Evolutionary conservation across 805 yeast species (phyloP), one percentile per base, ranked within the genome.

Genomic region (Wickerhamiella sergipiensis): DNA sequence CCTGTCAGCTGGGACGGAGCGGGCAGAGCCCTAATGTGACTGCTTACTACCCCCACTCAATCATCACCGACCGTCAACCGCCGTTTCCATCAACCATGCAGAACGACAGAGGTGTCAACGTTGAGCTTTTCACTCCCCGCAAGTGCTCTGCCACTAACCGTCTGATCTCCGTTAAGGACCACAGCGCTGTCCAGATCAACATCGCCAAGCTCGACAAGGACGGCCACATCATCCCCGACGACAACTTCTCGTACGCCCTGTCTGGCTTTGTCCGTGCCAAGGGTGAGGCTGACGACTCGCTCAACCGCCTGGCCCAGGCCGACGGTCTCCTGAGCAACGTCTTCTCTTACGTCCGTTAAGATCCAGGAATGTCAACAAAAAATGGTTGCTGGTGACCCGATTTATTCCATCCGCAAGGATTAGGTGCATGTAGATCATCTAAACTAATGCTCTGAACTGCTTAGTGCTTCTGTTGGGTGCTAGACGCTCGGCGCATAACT

Each of bases 121-220:
- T 92, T 77, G 98, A 92, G 83, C 88, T 92, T 78, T 92, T 92
- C 95, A 95, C 90, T 77, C 98, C 98, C 81, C 87, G 98, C 84
- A 92, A 92, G 81, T 92, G 98, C 83, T 92, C 98, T 78, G 98
- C 98, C 72, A 88, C 98, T 78, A 89, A 88, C 95, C 88, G 97
- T 81, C 88, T 92, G 79, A 89, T 92, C 83, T 88, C 87, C 81
- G 89, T 98, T 70, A 89, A 92, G 82, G 98, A 92, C 79, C 98
- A 92, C 77, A 92, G 97, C 66, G 85, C 97, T 61, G 97, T 92
- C 67, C 98, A 92, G 79, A 85, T 92, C 79, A 90, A 85, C 90
- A 81, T 92, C 67, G 97, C 95, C 70, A 87, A 90, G 77, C 95
- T 92, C 70, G 97, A 92, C 71, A 96, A 80, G 71, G 83, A 85